A percentile compares a stretch with the other conserved stretches of the same genome.
Evolutionary conservation across 306 rosid genomes (phyloP).

Genomic region (Acacia confusa): DNA sequence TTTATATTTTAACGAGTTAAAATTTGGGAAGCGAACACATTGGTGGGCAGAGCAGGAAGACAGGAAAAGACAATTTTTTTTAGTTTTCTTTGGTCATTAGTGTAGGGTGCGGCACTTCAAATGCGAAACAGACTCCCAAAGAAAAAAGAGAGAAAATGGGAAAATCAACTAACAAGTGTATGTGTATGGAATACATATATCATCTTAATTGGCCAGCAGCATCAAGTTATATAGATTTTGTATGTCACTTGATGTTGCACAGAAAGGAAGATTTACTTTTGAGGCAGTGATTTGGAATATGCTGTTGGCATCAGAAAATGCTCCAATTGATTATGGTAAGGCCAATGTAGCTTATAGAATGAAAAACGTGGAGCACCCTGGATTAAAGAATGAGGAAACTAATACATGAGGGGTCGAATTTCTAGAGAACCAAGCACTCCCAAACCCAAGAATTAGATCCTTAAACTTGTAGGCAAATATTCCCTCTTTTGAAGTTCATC

Average conservation of each 20-base stretch:
- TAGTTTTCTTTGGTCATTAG: not conserved
- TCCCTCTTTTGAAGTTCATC: conserved; percentile 11
- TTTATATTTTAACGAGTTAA: not conserved
- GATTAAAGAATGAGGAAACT: not conserved
- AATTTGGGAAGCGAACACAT: not conserved
- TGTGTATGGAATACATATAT: not conserved
- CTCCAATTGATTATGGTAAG: not conserved
- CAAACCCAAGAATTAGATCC: not conserved
- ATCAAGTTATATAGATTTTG: not conserved
- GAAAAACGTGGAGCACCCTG: not conserved
- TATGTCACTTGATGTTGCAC: not conserved
- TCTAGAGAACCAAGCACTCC: conserved; percentile 5
- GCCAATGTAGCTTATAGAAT: not conserved
- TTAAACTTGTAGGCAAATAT: conserved; percentile 4
- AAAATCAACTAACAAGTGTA: not conserved
- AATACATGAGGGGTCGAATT: not conserved
- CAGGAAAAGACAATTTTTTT: not conserved
- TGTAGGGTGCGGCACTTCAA: not conserved
- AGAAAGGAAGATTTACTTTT: not conserved
- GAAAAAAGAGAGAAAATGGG: not conserved
- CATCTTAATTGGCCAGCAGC: not conserved
- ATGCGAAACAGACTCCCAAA: not conserved
- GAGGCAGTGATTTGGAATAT: not conserved
- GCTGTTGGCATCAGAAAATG: not conserved
- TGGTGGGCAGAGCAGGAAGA: not conserved